These are phyloP conservation scores for Cavenderia fasciculata DNA, from an alignment of 78 protist species.

Conservation along the genomic window DNA sequence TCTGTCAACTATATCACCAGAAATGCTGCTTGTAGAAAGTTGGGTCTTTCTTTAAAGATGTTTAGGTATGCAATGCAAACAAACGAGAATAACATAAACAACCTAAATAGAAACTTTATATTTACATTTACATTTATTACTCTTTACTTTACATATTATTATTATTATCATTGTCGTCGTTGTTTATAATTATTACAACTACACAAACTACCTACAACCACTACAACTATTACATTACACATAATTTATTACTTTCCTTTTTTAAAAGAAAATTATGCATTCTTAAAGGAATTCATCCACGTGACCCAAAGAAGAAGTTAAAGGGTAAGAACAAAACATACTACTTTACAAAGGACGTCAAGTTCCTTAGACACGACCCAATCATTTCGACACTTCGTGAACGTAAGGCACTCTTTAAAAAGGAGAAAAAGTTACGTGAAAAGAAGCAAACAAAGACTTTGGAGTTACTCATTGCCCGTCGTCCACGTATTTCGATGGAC, in stretches of 20 bases:
- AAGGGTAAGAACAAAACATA: conserved; percentile 83
- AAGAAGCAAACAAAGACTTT: conserved; percentile 28
- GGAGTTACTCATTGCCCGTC: conserved; percentile 9
- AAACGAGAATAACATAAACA: not conserved
- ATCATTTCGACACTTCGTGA: conserved; percentile 89
- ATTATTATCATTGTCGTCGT: not conserved
- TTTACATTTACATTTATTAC: not conserved
- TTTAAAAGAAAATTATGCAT: conserved; percentile 95
- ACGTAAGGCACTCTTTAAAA: conserved; percentile 43
- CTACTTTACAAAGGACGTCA: conserved; percentile 92
- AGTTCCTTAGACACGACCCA: conserved; percentile 94
- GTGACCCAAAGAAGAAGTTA: conserved; percentile 93
- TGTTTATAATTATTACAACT: not conserved
- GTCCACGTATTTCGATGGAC: conserved; percentile 42
- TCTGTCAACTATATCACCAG: conserved; percentile 86
- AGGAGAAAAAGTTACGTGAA: conserved; percentile 23
- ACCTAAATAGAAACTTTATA: not conserved
- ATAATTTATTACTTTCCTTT: not conserved
- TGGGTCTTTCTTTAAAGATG: conserved; percentile 89
- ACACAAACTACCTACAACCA: too few relatives aligned
- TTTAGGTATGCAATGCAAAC: conserved; percentile 90
- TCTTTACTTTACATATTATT: too few relatives aligned
- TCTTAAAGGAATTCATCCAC: conserved; percentile 98
- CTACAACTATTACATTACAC: too few relatives aligned
- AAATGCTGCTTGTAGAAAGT: conserved; percentile 83